These are phyloP conservation scores for Aspergillus ochraceoroseus DNA, from an alignment of 2,329 filamentous ascomycete genomes.

Conservation along the genomic window DNA sequence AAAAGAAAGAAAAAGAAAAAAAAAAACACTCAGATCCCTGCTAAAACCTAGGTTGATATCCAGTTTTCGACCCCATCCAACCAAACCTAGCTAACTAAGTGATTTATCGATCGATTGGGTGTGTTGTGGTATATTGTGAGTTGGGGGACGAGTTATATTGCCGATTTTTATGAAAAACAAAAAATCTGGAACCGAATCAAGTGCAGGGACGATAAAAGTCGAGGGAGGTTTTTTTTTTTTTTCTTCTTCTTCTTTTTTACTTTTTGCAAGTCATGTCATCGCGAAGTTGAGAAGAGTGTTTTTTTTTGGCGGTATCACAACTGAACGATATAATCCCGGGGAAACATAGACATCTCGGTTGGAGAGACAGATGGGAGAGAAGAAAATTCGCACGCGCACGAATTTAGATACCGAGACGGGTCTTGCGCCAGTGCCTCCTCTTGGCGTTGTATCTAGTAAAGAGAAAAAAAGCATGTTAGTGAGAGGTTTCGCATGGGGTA, in stretches of 20 bases:
- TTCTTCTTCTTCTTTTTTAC: too few species aligned
- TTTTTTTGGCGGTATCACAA: conserved; percentile 26
- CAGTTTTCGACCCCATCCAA: conserved; percentile 9
- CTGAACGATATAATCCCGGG: conserved; percentile 26
- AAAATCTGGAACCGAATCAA: too few species aligned
- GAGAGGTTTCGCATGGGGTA: neutral
- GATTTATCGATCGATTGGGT: too few species aligned
- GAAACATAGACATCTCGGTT: conserved; percentile 28
- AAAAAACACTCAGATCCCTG: too few species aligned
- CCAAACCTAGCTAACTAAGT: too few species aligned
- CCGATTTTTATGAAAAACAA: conserved; percentile 1
- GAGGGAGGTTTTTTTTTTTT: too few species aligned
- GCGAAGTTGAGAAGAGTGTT: conserved; percentile 13
- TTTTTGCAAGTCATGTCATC: conserved; percentile 18
- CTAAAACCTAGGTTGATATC: too few species aligned
- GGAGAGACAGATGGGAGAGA: too few species aligned
- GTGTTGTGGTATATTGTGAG: too few species aligned
- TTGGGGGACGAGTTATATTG: conserved; percentile 1
- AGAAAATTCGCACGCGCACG: too few species aligned
- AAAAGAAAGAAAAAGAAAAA: neutral
- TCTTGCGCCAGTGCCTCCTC: conserved; percentile 99
- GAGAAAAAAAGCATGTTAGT: conserved; percentile 15
- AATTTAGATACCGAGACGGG: conserved; percentile 93
- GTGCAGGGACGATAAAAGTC: conserved; percentile 1
- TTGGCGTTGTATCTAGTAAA: conserved; percentile 97